Conservation (phyloP, 2,329 filamentous ascomycete species). For the Lachnellula cervina region DNA sequence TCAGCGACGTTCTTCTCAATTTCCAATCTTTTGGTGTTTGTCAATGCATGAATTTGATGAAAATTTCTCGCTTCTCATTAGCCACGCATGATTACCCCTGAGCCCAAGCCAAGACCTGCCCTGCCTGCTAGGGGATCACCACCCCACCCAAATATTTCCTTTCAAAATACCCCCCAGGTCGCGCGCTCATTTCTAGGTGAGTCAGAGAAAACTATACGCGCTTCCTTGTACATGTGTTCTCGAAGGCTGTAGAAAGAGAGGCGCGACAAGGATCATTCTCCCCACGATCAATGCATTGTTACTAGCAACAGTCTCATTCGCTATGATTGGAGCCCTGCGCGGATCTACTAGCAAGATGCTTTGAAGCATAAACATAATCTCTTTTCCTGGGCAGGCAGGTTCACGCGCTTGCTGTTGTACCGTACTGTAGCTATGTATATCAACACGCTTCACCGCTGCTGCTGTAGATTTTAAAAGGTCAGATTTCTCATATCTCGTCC, state of each 20-base stretch:
- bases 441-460: not conserved
- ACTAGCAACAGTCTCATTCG: not conserved
- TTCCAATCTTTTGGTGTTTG: not conserved
- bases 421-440: not conserved
- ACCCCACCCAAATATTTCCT: conserved; percentile 1
- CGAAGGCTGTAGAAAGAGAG: not conserved
- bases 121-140: not conserved
- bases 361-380: conserved; percentile 9
- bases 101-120: not conserved
- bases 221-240: conserved; percentile 2
- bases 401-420: not conserved
- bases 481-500: not conserved
- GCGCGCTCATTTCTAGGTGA: conserved; percentile 4
- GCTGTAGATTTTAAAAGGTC: no score
- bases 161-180: conserved; percentile 2
- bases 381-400: not conserved
- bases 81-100: not conserved
- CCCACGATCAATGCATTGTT: conserved; percentile 11
- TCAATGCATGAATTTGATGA: not conserved
- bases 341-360: conserved; percentile 4
- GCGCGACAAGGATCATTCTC: conserved; percentile 10
- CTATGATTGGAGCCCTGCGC: conserved; percentile 1
- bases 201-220: not conserved
- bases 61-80: conserved; percentile 1
- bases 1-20: not conserved